Evolutionary conservation across 2,329 filamentous ascomycete genomes (phyloP).

Genomic region (Cladosporium sp.): DNA sequence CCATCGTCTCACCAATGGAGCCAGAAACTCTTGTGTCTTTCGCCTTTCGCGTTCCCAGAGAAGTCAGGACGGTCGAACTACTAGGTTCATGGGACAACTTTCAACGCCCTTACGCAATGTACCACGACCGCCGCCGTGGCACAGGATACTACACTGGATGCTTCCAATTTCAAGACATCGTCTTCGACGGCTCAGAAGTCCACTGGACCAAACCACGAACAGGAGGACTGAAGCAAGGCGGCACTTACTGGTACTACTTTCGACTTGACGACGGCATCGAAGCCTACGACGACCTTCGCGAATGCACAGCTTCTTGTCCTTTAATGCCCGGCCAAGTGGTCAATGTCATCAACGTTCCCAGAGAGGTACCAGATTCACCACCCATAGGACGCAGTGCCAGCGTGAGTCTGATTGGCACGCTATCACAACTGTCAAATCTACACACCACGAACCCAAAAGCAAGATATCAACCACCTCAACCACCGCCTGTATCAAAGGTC

Average conservation of each 20-base stretch:
- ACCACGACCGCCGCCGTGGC: conserved; percentile 74
- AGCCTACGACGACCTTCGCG: conserved; percentile 70
- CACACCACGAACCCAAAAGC: conserved; percentile 35
- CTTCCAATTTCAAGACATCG: conserved; percentile 81
- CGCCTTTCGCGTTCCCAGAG: conserved; percentile 46
- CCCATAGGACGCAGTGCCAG: conserved; percentile 35
- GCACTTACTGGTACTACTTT: conserved; percentile 97
- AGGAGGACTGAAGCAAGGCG: conserved; percentile 87
- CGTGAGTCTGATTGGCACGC: conserved; percentile 31
- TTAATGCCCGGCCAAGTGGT: conserved; percentile 84
- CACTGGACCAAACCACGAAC: conserved; percentile 60
- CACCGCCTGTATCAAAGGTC: conserved; percentile 36
- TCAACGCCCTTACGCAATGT: conserved; percentile 73
- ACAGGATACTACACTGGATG: conserved; percentile 82
- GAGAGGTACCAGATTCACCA: conserved; percentile 51
- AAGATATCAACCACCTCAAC: conserved; percentile 32
- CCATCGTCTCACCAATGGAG: conserved; percentile 13
- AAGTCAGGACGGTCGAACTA: conserved; percentile 71
- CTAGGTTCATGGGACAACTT: conserved; percentile 98
- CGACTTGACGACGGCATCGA: conserved; percentile 78
- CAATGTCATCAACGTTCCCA: conserved; percentile 80
- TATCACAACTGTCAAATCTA: conserved; percentile 22
- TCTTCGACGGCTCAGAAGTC: conserved; percentile 70
- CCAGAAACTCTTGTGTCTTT: conserved; percentile 41
- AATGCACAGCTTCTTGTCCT: conserved; percentile 77